phyloP scores from a whole-genome alignment of 2,329 filamentous ascomycete species.

The Colletotrichum neosansevieriae region DNA sequence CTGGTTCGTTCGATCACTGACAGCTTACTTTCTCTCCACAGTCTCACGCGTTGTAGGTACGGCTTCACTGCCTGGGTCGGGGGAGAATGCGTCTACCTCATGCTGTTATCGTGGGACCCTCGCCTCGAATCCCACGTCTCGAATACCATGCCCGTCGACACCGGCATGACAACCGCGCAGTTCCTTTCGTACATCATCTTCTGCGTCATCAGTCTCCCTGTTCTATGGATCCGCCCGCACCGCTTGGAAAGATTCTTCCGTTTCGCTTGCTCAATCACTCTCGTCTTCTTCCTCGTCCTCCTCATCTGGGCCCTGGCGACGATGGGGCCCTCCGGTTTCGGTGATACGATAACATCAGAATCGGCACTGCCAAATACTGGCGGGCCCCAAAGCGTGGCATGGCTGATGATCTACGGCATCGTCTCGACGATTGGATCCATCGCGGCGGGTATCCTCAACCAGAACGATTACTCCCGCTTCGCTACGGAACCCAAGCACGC shows the following conservation, averaged over 20 bases:
- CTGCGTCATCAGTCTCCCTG: conserved; percentile 55
- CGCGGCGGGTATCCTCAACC: conserved; percentile 53
- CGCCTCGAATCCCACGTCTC: conserved; percentile 56
- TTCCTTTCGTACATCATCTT: conserved; percentile 60
- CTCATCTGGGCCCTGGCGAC: conserved; percentile 59
- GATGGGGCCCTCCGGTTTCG: conserved; percentile 56
- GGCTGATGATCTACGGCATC: conserved; percentile 53
- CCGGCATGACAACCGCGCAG: conserved; percentile 58
- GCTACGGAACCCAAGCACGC: conserved; percentile 49
- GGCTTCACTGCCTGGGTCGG: conserved; percentile 61
- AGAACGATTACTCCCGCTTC: conserved; percentile 54
- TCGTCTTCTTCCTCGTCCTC: conserved; percentile 56
- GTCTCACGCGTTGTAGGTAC: conserved; percentile 47
- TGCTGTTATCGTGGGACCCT: conserved; percentile 59
- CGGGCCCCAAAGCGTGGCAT: conserved; percentile 48
- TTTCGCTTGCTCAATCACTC: conserved; percentile 52
- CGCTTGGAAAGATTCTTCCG: conserved; percentile 57
- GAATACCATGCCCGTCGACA: conserved; percentile 54
- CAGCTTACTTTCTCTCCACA: background rate
- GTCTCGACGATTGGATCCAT: conserved; percentile 54
- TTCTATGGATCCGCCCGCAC: conserved; percentile 59
- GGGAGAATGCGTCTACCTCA: conserved; percentile 59
- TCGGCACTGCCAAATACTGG: conserved; percentile 44
- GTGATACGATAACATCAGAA: conserved; percentile 45
- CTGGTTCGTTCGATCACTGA: conserved; percentile 40